phyloP scores from a whole-genome alignment of 352 stramenopile genomes.

The Pythium sukuiense region DNA sequence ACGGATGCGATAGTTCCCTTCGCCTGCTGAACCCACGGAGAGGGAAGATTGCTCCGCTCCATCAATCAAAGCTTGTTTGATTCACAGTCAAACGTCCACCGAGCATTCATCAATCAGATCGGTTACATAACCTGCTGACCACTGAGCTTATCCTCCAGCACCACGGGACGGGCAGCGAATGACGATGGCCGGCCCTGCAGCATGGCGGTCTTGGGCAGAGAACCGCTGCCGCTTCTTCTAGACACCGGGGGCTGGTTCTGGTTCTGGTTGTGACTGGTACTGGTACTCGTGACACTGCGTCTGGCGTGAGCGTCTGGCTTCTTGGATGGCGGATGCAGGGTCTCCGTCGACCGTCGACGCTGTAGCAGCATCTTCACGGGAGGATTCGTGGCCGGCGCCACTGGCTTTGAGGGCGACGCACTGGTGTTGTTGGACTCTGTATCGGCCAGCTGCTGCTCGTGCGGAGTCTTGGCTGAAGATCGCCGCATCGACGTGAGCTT shows the following conservation, averaged over 20 bases:
- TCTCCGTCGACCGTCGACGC: slow-evolving; percentile 36
- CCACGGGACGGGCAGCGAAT: neutral
- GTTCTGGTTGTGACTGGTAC: neutral
- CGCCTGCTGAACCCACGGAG: neutral
- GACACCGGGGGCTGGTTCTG: no score
- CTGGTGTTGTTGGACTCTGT: slow-evolving; percentile 13
- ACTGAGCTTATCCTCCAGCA: neutral
- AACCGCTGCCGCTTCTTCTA: slow-evolving; percentile 7
- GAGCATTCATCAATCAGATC: neutral
- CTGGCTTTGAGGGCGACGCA: neutral
- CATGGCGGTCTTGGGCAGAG: slow-evolving; percentile 16
- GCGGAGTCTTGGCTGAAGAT: neutral
- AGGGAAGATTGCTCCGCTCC: neutral
- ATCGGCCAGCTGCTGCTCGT: neutral
- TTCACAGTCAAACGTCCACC: neutral
- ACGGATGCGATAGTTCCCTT: neutral
- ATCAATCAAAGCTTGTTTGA: neutral
- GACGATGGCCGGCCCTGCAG: neutral
- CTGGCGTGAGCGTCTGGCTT: neutral
- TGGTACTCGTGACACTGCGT: neutral
- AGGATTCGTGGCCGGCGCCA: slow-evolving; percentile 41
- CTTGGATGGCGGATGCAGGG: slow-evolving; percentile 7
- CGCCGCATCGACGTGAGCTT: slow-evolving; percentile 3
- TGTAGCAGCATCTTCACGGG: slow-evolving; percentile 65
- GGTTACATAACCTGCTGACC: neutral